Evolutionary conservation across 495 filamentous ascomycete genomes (phyloP).

Genomic region (Penicillium chermesinum): DNA sequence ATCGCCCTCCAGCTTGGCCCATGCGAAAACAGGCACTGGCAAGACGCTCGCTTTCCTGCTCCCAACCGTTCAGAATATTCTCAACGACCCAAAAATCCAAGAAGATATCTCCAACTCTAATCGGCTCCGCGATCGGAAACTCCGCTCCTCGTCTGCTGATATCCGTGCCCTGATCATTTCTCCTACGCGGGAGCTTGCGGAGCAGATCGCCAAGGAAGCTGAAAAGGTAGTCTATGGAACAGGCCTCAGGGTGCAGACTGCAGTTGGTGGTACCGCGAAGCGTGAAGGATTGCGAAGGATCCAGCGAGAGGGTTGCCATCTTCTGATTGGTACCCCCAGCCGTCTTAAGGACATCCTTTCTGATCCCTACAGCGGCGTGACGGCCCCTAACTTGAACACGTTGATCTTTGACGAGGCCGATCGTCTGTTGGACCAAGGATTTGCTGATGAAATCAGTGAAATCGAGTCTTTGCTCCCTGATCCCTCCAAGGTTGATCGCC

Average conservation of each 20-base stretch:
- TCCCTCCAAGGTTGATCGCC: constrained; percentile 56
- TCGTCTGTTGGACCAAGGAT: constrained; percentile 84
- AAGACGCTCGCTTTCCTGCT: constrained; percentile 83
- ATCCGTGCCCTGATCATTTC: constrained; percentile 89
- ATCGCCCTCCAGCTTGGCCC: constrained; percentile 61
- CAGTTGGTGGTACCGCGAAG: constrained; percentile 87
- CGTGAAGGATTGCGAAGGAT: constrained; percentile 53
- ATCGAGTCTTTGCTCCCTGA: constrained; percentile 66
- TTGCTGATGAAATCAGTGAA: constrained; percentile 66
- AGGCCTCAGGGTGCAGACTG: constrained; percentile 71
- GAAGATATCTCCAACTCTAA: constrained; percentile 20
- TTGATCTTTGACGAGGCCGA: constrained; percentile 95
- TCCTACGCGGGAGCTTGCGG: constrained; percentile 89
- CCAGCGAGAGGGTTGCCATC: constrained; percentile 71
- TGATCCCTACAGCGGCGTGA: constrained; percentile 59
- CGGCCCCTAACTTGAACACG: constrained; percentile 66
- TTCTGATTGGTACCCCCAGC: constrained; percentile 88
- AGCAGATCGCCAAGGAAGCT: constrained; percentile 88
- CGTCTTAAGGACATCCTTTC: constrained; percentile 79
- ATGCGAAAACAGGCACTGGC: constrained; percentile 83
- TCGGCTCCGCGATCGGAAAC: neutral
- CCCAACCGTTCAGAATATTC: constrained; percentile 67
- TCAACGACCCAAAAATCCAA: constrained; percentile 51
- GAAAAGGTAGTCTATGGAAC: constrained; percentile 61
- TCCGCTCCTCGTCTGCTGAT: constrained; percentile 45